Base-by-base conservation (phyloP, 768 basidiomycete species). In the Xerocomellus intermedius region DNA sequence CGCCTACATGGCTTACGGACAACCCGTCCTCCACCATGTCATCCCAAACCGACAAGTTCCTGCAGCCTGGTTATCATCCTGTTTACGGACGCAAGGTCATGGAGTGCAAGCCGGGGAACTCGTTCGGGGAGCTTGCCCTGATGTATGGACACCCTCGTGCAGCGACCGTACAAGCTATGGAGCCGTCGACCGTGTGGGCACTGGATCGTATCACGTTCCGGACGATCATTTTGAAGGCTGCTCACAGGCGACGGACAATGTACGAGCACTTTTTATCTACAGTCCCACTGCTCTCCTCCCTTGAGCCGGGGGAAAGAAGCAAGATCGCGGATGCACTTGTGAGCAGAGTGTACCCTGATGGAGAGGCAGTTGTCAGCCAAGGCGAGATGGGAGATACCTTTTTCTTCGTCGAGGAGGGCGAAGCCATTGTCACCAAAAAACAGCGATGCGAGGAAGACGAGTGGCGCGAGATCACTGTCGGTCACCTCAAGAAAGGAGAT, bases 131-230 rank as follows among this genome's bases (percentile, higher is more conserved):
- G 74, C 80, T 99, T 52, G 97, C 97, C 30, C 76, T 99, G 62
- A 98, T 99, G 96, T 96, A 99, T 74, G 94, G 93, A 33, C 94
- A 96, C 61, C 91, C 92, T 38, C 91, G 97, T 32, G 93, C 94
- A 19, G 97, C 97, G 16, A 94, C 93, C 8, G 95, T 98, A 42
- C 75, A 97, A 36, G 86, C 96, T 10, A 83, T 89, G 42, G 86
- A 91, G 53, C 76, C 83, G 2, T 91, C 86, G 24, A 93, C 88
- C 9, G 78, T 98, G 26, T 99, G 97, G 97, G 87, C 90, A 10
- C 79, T 99, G 61, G 97, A 99, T 75, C 89, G 97, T 53, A 94
- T 95, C 64, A 98, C 95, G 4, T 99, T 98, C 86, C 85, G 97
- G 43, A 97, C 94, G 7, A 98, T 99, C 74, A 89, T 99, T 50